Conservation (phyloP, 805 yeast species). For the Teunomyces kruisii region DNA sequence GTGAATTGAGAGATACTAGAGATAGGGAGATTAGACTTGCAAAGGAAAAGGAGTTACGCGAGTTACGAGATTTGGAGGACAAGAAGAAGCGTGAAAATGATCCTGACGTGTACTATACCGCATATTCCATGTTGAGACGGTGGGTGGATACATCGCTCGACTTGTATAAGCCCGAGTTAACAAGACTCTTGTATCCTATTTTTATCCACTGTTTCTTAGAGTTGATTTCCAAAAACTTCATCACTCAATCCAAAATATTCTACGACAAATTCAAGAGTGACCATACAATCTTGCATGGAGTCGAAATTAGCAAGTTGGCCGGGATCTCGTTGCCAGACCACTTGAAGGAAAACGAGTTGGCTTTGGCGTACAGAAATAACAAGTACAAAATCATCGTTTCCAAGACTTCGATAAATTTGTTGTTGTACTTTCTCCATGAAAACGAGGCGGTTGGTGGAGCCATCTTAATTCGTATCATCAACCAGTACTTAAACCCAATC, state of each 20-base stretch:
- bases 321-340: constrained; percentile 81
- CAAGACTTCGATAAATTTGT: constrained; percentile 78
- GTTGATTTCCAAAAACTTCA: constrained; percentile 62
- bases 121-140: constrained; percentile 73
- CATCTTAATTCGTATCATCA: constrained; percentile 77
- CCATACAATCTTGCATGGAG: constrained; percentile 72
- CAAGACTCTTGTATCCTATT: constrained; percentile 84
- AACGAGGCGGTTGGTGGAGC: constrained; percentile 92
- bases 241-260: constrained; percentile 66
- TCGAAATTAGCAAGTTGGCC: constrained; percentile 69
- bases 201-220: constrained; percentile 87
- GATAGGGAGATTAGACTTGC: constrained; percentile 37
- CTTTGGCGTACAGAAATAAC: constrained; percentile 69
- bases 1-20: constrained; percentile 38
- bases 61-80: constrained; percentile 43
- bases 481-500: constrained; percentile 69
- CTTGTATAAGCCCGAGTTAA: constrained; percentile 84
- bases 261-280: constrained; percentile 73
- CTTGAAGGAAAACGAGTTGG: constrained; percentile 76
- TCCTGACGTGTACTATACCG: constrained; percentile 74
- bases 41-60: constrained; percentile 41
- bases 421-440: constrained; percentile 85
- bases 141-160: constrained; percentile 94
- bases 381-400: constrained; percentile 77
- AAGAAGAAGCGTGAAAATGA: constrained; percentile 48